Percentiles rank a stretch among this genome's conserved stretches.
phyloP scores from a whole-genome alignment of 176 grass and related monocot species.

The Oryza meridionalis region DNA sequence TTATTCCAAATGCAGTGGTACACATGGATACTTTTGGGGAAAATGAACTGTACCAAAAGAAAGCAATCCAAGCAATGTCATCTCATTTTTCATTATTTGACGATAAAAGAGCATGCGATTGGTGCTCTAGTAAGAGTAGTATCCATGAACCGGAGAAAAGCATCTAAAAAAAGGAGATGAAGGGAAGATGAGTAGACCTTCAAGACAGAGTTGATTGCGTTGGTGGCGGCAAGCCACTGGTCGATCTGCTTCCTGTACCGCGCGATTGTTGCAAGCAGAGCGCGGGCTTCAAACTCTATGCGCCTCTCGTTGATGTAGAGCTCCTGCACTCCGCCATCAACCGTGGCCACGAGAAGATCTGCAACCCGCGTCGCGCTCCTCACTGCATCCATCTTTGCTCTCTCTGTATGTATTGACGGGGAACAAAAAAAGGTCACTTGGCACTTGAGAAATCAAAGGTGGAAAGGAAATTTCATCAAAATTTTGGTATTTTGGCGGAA shows the following conservation, averaged over 20 bases:
- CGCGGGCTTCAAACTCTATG: conserved; percentile 70
- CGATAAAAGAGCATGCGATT: not conserved
- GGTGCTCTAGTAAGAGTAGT: not conserved
- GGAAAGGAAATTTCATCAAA: not conserved
- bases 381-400: conserved; percentile 57
- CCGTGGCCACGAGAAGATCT: conserved; percentile 56
- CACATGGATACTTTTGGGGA: not conserved
- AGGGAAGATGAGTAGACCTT: conserved; percentile 43
- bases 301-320: conserved; percentile 75
- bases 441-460: not conserved
- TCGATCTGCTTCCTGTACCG: conserved; percentile 82
- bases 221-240: conserved; percentile 80
- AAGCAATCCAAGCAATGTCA: not conserved
- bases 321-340: conserved; percentile 70
- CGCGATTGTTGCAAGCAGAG: conserved; percentile 52
- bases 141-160: not conserved
- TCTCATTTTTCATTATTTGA: not conserved
- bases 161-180: not conserved
- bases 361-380: conserved; percentile 49
- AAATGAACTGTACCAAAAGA: not conserved
- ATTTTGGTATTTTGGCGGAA: not conserved
- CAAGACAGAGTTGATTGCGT: conserved; percentile 66
- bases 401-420: conserved; percentile 45
- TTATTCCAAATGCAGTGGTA: not conserved
- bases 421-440: not conserved